Evolutionary conservation across 306 rosid genomes (phyloP).

Genomic region (Begonia peltatifolia): DNA sequence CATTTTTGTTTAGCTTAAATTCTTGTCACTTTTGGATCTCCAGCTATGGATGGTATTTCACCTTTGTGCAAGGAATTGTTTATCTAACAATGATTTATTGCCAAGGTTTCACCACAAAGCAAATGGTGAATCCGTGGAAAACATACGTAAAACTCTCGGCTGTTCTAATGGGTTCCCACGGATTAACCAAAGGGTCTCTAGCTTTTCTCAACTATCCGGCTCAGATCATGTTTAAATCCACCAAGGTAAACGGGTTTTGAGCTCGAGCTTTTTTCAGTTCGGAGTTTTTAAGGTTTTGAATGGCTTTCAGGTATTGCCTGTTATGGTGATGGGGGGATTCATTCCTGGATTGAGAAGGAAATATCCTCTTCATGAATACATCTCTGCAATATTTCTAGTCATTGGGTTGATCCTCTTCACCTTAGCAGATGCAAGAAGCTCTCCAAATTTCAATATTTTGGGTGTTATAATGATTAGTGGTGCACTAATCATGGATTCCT

Average conservation of each 20-base stretch:
- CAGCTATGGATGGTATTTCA: conserved; percentile 65
- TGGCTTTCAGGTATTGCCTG: conserved; percentile 40
- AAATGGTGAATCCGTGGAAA: conserved; percentile 52
- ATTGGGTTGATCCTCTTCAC: conserved; percentile 52
- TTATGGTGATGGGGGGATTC: conserved; percentile 54
- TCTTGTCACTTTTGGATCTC: conserved; percentile 2
- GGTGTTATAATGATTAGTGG: conserved; percentile 88
- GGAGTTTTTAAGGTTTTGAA: background rate
- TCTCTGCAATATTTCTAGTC: conserved; percentile 37
- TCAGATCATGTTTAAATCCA: conserved; percentile 62
- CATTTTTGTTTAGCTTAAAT: background rate
- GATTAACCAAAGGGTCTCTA: conserved; percentile 50
- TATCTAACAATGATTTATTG: conserved; percentile 28
- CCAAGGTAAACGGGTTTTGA: conserved; percentile 19
- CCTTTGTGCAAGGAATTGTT: conserved; percentile 58
- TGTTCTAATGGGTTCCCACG: conserved; percentile 60
- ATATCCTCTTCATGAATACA: conserved; percentile 40
- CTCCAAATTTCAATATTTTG: conserved; percentile 79
- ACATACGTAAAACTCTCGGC: conserved; percentile 51
- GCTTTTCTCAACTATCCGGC: conserved; percentile 59
- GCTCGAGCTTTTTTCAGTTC: background rate
- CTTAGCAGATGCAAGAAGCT: conserved; percentile 85
- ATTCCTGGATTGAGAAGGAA: conserved; percentile 55
- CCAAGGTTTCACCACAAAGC: conserved; percentile 47
- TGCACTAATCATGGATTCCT: conserved; percentile 87